Conservation (phyloP, 441 rosid species). For the Croton laevigatus region DNA sequence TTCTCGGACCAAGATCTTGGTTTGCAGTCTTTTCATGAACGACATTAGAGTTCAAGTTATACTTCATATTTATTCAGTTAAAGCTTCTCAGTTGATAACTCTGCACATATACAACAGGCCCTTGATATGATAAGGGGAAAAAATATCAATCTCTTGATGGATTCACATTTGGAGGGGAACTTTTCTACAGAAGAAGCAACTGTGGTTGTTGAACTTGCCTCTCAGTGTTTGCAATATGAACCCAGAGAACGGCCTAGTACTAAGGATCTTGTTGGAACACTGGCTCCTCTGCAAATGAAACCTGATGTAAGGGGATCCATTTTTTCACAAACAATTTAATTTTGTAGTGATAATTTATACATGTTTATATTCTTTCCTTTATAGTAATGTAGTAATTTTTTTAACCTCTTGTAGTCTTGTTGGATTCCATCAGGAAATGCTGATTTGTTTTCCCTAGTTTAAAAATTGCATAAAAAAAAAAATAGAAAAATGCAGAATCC, state of each 20-base stretch:
- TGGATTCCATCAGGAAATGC: background rate
- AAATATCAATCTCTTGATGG: conserved; percentile 58
- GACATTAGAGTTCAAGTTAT: conserved; percentile 4
- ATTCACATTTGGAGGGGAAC: conserved; percentile 76
- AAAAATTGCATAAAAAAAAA: background rate
- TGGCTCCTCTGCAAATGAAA: conserved; percentile 59
- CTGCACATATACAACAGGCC: conserved; percentile 52
- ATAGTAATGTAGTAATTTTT: background rate
- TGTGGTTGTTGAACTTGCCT: conserved; percentile 61
- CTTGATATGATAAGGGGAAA: conserved; percentile 68
- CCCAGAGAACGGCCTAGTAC: conserved; percentile 64
- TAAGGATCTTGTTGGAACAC: conserved; percentile 57
- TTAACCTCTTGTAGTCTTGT: too few species aligned
- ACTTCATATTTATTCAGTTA: background rate
- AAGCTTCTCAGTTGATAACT: conserved; percentile 16
- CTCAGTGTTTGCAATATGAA: conserved; percentile 67
- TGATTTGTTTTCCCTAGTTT: background rate
- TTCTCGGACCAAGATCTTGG: background rate
- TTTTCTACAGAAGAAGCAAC: conserved; percentile 73
- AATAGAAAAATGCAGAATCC: background rate
- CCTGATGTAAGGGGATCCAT: conserved; percentile 45
- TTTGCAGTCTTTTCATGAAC: background rate
- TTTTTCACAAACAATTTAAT: conserved; percentile 7
- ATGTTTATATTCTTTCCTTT: background rate
- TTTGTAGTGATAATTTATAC: background rate